Conservation (phyloP, 352 stramenopile genomes). For the Poterioochromonas sp. region DNA sequence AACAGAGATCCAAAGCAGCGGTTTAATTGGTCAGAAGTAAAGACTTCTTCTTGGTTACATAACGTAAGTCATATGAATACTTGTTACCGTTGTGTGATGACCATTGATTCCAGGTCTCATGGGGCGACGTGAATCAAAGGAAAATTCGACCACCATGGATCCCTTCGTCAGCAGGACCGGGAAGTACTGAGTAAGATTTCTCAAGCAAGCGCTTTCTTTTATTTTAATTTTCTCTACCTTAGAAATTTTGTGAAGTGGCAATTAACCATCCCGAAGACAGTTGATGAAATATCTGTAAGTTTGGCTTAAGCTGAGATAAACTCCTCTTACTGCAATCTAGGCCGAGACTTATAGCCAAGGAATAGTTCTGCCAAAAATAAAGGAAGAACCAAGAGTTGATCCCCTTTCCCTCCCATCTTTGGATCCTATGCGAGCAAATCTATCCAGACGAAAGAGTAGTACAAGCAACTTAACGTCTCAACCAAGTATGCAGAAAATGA, state of each 20-base stretch:
- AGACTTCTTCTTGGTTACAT: conserved; percentile 15
- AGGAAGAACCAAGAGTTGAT: conserved; percentile 13
- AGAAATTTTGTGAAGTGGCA: conserved; percentile 32
- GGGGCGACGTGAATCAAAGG: neutral
- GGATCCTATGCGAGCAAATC: conserved; percentile 10
- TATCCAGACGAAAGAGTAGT: conserved; percentile 13
- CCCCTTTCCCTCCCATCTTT: conserved; percentile 8
- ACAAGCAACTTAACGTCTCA: conserved; percentile 13
- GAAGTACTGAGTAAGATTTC: conserved; percentile 5
- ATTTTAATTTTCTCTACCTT: conserved; percentile 22
- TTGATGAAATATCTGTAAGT: conserved; percentile 17
- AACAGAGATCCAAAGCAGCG: conserved; percentile 18
- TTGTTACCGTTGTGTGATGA: conserved; percentile 13
- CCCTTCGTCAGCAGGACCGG: neutral
- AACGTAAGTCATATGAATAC: conserved; percentile 27
- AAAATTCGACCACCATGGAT: conserved; percentile 27
- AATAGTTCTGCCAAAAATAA: conserved; percentile 17
- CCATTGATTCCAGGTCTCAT: conserved; percentile 21
- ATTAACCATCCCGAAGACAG: neutral
- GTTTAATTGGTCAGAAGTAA: conserved; percentile 8
- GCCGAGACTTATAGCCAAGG: conserved; percentile 8
- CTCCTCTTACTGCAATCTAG: conserved; percentile 6
- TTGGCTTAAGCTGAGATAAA: conserved; percentile 14
- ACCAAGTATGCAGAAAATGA: conserved; percentile 14
- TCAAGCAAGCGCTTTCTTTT: conserved; percentile 16